Percentiles rank a stretch among this genome's conserved stretches.
Conservation (phyloP, 2,329 filamentous ascomycete genomes). For the Chrysoporthe cubensis region DNA sequence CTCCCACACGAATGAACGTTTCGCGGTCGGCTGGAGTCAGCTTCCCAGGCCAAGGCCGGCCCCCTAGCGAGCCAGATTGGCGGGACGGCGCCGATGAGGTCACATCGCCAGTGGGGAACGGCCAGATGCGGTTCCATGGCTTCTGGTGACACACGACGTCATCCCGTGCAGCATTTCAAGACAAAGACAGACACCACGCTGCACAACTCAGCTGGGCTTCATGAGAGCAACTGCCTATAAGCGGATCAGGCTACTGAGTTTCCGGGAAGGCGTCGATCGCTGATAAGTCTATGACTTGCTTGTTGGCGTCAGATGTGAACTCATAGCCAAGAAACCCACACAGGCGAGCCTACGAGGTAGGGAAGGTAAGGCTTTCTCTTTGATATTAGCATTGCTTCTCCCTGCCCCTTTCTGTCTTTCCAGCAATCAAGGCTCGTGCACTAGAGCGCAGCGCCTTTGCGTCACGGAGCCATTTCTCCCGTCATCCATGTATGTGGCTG, state of each 20-base stretch:
- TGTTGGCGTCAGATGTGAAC: not conserved
- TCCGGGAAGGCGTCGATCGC: slow-evolving; percentile 5
- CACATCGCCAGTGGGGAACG: slow-evolving; percentile 2
- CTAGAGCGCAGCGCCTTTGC: not conserved
- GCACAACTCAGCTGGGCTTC: not conserved
- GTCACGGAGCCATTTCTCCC: not conserved
- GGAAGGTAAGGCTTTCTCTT: not conserved
- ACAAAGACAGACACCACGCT: not conserved
- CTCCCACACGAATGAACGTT: not conserved
- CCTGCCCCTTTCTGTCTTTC: not conserved
- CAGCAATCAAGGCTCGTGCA: not conserved
- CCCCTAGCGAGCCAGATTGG: not conserved
- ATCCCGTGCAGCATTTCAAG: not conserved
- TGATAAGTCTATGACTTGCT: slow-evolving; percentile 1
- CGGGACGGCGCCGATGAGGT: slow-evolving; percentile 8
- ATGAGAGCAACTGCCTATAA: not conserved
- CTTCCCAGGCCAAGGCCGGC: slow-evolving; percentile 2
- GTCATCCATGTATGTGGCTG: not conserved
- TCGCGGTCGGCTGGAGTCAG: not conserved
- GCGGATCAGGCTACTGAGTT: slow-evolving; percentile 6
- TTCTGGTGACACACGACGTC: slow-evolving; percentile 5
- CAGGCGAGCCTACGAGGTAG: not conserved
- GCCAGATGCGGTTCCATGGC: not conserved
- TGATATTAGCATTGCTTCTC: not conserved
- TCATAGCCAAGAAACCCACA: not conserved